Evolutionary conservation across 352 stramenopile genomes (phyloP).

Genomic region (Globisporangium echinulatum): DNA sequence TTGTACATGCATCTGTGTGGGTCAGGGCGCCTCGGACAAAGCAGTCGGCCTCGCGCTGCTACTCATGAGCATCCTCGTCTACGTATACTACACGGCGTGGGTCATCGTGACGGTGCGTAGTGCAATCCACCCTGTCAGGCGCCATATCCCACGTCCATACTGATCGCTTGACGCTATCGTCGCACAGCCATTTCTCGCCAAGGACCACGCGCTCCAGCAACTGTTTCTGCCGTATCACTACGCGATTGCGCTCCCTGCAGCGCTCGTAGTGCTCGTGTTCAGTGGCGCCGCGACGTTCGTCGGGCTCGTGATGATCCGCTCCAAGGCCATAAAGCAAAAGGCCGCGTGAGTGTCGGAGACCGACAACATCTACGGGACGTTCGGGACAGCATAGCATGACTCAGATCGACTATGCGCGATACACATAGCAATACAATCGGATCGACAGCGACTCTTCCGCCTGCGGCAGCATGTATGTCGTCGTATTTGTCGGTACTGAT

Average conservation of each 20-base stretch:
- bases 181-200: slow-evolving; percentile 81
- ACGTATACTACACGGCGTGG: slow-evolving; percentile 90
- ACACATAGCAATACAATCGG: neutral
- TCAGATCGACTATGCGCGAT: neutral
- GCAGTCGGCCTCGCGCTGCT: slow-evolving; percentile 70
- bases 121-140: neutral
- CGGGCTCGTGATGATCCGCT: slow-evolving; percentile 86
- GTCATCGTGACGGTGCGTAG: slow-evolving; percentile 80
- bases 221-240: slow-evolving; percentile 88
- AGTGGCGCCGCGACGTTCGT: slow-evolving; percentile 81
- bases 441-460: neutral
- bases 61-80: slow-evolving; percentile 73
- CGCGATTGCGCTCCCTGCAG: slow-evolving; percentile 81
- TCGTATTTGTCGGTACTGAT: neutral
- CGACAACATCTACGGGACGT: neutral
- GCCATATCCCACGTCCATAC: neutral
- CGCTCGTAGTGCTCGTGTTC: slow-evolving; percentile 84
- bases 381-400: neutral
- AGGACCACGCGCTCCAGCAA: slow-evolving; percentile 64
- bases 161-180: neutral
- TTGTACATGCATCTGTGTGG: too few relatives aligned
- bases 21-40: slow-evolving; percentile 70
- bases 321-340: slow-evolving; percentile 71
- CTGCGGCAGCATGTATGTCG: neutral
- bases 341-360: neutral